A percentile compares a stretch with the other conserved stretches of the same genome.
These are phyloP conservation scores for Scleroderma citrinum DNA, from an alignment of 768 basidiomycete genomes.

Conservation along the genomic window DNA sequence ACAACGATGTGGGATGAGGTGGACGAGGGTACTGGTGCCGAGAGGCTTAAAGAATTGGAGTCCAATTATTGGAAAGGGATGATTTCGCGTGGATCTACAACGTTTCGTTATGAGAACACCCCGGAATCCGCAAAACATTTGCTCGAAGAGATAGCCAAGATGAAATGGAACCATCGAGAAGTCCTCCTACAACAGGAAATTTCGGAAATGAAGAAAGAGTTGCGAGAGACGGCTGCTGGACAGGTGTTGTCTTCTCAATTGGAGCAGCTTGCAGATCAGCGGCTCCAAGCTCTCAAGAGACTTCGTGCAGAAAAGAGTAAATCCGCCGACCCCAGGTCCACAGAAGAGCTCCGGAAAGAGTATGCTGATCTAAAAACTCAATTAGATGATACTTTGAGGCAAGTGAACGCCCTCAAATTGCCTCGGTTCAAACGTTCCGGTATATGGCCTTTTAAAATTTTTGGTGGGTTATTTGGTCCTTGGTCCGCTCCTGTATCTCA, in stretches of 20 bases:
- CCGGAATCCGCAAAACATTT: neutral
- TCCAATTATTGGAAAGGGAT: neutral
- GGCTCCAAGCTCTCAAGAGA: neutral
- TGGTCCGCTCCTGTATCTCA: too few species aligned
- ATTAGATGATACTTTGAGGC: neutral
- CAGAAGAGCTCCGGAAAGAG: neutral
- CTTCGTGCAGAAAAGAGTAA: neutral
- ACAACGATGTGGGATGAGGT: constrained; percentile 15
- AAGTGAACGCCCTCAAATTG: neutral
- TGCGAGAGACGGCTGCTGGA: neutral
- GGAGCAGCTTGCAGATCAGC: neutral
- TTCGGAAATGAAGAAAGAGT: neutral
- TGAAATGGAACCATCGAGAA: neutral
- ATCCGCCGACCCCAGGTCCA: neutral
- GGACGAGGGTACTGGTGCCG: constrained; percentile 11
- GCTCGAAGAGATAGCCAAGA: neutral
- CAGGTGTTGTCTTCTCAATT: neutral
- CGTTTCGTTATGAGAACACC: neutral
- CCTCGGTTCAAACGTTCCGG: neutral
- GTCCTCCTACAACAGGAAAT: neutral
- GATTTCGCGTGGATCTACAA: neutral
- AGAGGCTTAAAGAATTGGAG: constrained; percentile 10
- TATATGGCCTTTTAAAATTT: too few species aligned
- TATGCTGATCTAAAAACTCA: neutral
- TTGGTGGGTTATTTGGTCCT: too few species aligned